Evolutionary conservation across 495 filamentous ascomycete genomes (phyloP), one percentile per base, ranked within the genome.

Genomic region (Talaromyces adpressus): DNA sequence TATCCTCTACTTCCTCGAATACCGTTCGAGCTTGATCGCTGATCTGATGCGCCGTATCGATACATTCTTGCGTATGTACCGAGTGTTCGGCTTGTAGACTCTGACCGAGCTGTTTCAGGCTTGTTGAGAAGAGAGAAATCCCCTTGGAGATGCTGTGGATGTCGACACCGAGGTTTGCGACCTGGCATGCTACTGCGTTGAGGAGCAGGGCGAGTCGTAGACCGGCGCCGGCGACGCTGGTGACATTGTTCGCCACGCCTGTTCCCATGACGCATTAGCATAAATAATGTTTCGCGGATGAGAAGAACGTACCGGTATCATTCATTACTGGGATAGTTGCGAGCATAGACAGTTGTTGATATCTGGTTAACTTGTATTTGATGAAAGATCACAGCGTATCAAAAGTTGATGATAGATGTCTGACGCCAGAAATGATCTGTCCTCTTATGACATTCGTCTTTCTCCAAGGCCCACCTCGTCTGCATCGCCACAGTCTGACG

Each of bases 141-240:
- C 71, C 72, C 65, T 75, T 80, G n/a, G 78, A 75, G 36, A 81
- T 79, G 41, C 70, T 77, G 61, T 79, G 76, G 23, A 81, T 78
- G 41, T 81, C 77, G 18, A 75, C 65, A n/a, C 74, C 71, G 4
- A 77, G 76, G 58, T 73, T 75, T 7, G 79, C 75, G 20, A 79
- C 71, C 60, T 77, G 71, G 52, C 72, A 73, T 41, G 72, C 77
- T 6, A 79, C 78, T 3, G 74, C 77, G 57, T 81, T 79, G 1
- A 81, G 68, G 20, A 79, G 65, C 22, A 80, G 68, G 6, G 78
- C 78, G 7, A 81, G 77, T 23, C 78, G 73, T 52, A 78, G 73
- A 36, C 78, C 78, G 14, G 73, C 73, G 25, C 78, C 76, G 3
- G 78, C 75, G 47, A 77, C 73, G 14, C 67, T 68, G 27, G 73